Evolutionary conservation across 768 basidiomycete species (phyloP).

Genomic region (Omphalotus guepiniiformis): DNA sequence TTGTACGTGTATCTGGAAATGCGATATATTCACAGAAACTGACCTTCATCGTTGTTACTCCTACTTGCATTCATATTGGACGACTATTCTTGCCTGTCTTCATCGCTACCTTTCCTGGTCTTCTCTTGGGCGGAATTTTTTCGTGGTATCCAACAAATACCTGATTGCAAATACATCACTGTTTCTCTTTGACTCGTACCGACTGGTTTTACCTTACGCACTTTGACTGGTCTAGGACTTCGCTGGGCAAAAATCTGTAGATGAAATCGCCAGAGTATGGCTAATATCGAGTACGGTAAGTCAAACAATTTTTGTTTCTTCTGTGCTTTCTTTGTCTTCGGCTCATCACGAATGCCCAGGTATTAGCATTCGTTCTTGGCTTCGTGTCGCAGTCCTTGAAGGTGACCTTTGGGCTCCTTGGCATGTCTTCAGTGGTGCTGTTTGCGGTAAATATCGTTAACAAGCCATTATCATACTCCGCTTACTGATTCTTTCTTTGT

Average conservation of each 20-base stretch:
- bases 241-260: constrained; percentile 53
- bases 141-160: neutral
- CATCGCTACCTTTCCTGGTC: neutral
- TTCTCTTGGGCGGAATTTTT: neutral
- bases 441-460: constrained; percentile 32
- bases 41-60: neutral
- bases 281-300: constrained; percentile 43
- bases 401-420: constrained; percentile 49
- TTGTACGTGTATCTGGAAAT: constrained; percentile 24
- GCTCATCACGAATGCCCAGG: constrained; percentile 27
- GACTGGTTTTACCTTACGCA: neutral
- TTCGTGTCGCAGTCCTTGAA: constrained; percentile 52
- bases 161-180: neutral
- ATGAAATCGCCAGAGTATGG: constrained; percentile 38
- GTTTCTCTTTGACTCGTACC: neutral
- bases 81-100: neutral
- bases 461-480: neutral
- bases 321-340: constrained; percentile 2
- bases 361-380: constrained; percentile 52
- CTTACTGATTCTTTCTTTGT: neutral
- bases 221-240: constrained; percentile 43
- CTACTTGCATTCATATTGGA: neutral
- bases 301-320: neutral
- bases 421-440: constrained; percentile 32
- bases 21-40: neutral